phyloP scores from a whole-genome alignment of 257 asterid genomes.

The Plectranthus barbatus region DNA sequence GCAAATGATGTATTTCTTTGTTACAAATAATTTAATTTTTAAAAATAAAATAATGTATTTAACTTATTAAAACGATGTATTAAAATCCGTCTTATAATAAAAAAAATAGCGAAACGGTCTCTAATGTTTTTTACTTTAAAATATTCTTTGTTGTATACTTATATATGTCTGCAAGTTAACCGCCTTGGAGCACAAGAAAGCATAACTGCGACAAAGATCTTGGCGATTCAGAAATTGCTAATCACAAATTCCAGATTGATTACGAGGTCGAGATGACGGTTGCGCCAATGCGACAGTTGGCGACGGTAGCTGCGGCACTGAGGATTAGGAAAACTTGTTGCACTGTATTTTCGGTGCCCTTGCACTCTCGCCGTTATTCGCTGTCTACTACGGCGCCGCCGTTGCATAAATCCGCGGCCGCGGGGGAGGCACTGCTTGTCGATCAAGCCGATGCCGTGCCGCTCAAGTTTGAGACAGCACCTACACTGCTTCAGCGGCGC shows the following conservation, averaged over 20 bases:
- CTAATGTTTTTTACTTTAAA: too few species aligned
- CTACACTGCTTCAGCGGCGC: constrained; percentile 55
- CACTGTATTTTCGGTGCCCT: constrained; percentile 3
- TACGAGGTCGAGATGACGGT: neutral
- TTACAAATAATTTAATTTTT: too few species aligned
- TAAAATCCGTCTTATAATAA: too few species aligned
- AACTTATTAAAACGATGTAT: too few species aligned
- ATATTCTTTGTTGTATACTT: too few species aligned
- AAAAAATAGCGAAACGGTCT: too few species aligned
- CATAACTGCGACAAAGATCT: too few species aligned
- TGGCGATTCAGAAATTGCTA: too few species aligned
- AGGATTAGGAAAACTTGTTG: neutral
- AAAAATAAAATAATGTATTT: too few species aligned
- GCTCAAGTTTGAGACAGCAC: constrained; percentile 24
- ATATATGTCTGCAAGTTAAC: too few species aligned
- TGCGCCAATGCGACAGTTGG: neutral
- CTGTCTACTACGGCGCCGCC: constrained; percentile 10
- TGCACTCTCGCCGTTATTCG: constrained; percentile 15
- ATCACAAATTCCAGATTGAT: neutral
- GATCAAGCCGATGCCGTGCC: constrained; percentile 2
- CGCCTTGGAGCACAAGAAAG: too few species aligned
- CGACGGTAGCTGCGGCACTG: constrained; percentile 20
- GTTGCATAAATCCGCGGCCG: constrained; percentile 21
- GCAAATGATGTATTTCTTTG: too few species aligned
- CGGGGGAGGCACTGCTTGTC: constrained; percentile 20